Conservation (phyloP, 192 early-diverging fungal genomes). For the Gamsiella multidivaricata region DNA sequence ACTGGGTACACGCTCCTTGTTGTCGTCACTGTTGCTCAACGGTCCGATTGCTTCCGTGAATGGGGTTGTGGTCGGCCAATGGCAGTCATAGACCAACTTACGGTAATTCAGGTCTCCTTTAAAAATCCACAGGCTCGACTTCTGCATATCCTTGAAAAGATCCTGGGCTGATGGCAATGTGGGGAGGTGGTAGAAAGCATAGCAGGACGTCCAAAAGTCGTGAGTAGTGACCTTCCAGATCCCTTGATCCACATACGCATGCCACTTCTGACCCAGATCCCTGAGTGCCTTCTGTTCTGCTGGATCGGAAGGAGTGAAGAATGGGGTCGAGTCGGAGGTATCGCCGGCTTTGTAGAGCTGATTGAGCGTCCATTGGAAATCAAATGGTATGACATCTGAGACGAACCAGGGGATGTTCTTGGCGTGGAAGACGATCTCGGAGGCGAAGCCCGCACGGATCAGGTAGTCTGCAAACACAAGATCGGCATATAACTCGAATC, state of each 20-base stretch:
- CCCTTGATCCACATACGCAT: conserved; percentile 68
- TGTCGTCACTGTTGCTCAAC: conserved; percentile 58
- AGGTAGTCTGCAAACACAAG: conserved; percentile 89
- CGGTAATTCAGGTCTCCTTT: conserved; percentile 98
- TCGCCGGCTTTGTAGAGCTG: conserved; percentile 26
- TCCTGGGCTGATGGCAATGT: conserved; percentile 64
- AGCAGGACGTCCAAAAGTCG: conserved; percentile 90
- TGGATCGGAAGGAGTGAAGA: conserved; percentile 45
- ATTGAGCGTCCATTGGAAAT: conserved; percentile 80
- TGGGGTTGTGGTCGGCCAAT: conserved; percentile 86
- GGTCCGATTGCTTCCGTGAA: conserved; percentile 87
- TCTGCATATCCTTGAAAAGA: conserved; percentile 68
- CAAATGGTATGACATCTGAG: conserved; percentile 86
- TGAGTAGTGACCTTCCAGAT: conserved; percentile 75
- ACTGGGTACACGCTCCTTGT: too few species aligned
- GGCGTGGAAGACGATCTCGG: conserved; percentile 80
- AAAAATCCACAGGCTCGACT: conserved; percentile 81
- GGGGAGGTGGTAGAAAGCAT: conserved; percentile 83
- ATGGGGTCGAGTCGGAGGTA: neutral
- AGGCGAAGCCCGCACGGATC: conserved; percentile 71
- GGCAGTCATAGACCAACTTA: conserved; percentile 92
- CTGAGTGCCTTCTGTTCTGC: conserved; percentile 58
- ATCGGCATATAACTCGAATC: conserved; percentile 93
- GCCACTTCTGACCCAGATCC: conserved; percentile 72
- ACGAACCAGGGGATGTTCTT: conserved; percentile 98